Evolutionary conservation across 306 rosid species (phyloP).

Genomic region (Prunus mongolica): DNA sequence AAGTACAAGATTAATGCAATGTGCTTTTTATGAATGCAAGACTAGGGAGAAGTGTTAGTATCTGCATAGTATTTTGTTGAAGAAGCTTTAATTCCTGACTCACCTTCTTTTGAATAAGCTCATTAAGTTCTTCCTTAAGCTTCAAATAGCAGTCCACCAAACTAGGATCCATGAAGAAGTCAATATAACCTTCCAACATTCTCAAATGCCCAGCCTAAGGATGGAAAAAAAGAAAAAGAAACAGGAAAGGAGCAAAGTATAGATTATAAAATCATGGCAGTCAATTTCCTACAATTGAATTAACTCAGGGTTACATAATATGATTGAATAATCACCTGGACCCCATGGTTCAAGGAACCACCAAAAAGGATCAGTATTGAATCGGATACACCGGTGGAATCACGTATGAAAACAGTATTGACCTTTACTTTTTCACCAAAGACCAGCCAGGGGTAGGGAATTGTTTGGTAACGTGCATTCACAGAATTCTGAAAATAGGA

Average conservation of each 20-base stretch:
- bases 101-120: constrained; percentile 84
- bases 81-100: neutral
- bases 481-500: constrained; percentile 80
- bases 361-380: constrained; percentile 83
- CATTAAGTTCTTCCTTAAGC: constrained; percentile 82
- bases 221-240: neutral
- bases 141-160: constrained; percentile 87
- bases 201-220: constrained; percentile 81
- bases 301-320: neutral
- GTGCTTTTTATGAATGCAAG: neutral
- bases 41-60: neutral
- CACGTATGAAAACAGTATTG: constrained; percentile 89
- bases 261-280: constrained; percentile 20
- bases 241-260: neutral
- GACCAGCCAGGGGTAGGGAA: constrained; percentile 96
- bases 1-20: neutral
- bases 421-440: constrained; percentile 94
- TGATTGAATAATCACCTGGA: constrained; percentile 55
- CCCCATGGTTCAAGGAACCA: constrained; percentile 62
- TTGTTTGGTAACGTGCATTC: constrained; percentile 86
- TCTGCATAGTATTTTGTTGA: neutral
- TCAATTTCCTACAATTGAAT: neutral
- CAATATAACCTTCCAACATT: constrained; percentile 82
- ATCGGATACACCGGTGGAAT: constrained; percentile 95
- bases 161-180: constrained; percentile 87